Evolutionary conservation across 306 rosid species (phyloP).

Genomic region (Ziziphus jujuba): DNA sequence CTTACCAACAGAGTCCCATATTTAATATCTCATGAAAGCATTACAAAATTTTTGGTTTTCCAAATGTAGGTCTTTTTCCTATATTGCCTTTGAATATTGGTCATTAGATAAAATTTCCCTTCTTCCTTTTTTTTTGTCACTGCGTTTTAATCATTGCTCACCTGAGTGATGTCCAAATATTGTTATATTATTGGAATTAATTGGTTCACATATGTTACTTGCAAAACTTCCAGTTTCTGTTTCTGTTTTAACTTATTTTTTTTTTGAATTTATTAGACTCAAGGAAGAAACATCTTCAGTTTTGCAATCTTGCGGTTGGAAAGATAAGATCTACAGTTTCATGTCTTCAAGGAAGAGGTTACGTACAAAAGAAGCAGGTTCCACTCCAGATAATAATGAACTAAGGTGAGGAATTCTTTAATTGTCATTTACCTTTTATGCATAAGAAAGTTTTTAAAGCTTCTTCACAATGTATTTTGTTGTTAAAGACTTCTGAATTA

Average conservation of each 20-base stretch:
- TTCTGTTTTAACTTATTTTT: neutral
- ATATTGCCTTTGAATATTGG: too few relatives aligned
- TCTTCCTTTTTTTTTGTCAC: too few relatives aligned
- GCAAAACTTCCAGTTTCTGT: neutral
- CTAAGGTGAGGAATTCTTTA: constrained; percentile 45
- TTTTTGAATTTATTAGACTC: constrained; percentile 51
- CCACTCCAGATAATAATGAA: constrained; percentile 39
- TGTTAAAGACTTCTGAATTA: neutral
- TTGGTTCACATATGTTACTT: too few relatives aligned
- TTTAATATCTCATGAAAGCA: too few relatives aligned
- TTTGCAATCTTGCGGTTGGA: constrained; percentile 82
- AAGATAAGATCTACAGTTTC: constrained; percentile 50
- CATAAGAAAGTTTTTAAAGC: neutral
- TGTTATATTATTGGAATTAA: too few relatives aligned
- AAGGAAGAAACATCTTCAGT: constrained; percentile 57
- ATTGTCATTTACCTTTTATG: neutral
- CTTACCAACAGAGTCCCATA: too few relatives aligned
- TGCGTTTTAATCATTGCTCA: too few relatives aligned
- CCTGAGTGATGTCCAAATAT: too few relatives aligned
- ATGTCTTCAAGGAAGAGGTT: constrained; percentile 69
- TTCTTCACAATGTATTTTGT: constrained; percentile 2
- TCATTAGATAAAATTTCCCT: too few relatives aligned
- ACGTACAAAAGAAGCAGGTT: constrained; percentile 44
- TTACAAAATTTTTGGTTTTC: too few relatives aligned
- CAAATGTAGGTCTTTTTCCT: too few relatives aligned